phyloP scores from a whole-genome alignment of 164 flowering plant genomes.

The Vitis riparia region DNA sequence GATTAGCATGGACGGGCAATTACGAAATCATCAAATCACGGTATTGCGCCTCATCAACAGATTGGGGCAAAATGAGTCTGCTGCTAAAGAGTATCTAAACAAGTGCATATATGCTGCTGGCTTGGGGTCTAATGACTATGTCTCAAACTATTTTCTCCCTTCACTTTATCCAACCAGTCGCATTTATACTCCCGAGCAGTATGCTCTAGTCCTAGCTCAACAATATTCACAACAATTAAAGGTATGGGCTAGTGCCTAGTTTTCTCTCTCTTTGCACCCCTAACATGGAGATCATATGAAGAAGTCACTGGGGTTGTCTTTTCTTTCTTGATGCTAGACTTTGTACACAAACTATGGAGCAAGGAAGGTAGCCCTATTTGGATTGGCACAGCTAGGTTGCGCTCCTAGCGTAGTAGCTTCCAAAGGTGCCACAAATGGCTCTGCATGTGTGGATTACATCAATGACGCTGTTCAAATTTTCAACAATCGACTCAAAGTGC shows the following conservation, averaged over 20 bases:
- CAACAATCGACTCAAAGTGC: slow-evolving; percentile 14
- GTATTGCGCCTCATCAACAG: not conserved
- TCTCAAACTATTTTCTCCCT: slow-evolving; percentile 25
- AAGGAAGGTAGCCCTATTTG: too few species aligned
- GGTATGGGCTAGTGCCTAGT: slow-evolving; percentile 5
- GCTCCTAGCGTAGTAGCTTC: too few species aligned
- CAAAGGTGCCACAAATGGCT: not conserved
- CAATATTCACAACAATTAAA: slow-evolving; percentile 16
- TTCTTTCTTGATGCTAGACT: too few species aligned
- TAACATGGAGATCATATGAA: too few species aligned
- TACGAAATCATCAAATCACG: slow-evolving; percentile 10
- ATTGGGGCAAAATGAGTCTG: slow-evolving; percentile 1
- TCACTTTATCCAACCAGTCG: slow-evolving; percentile 9
- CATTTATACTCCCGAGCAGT: slow-evolving; percentile 16
- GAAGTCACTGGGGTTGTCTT: too few species aligned
- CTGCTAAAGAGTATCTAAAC: slow-evolving; percentile 5
- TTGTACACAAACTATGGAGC: too few species aligned
- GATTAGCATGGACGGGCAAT: slow-evolving; percentile 5
- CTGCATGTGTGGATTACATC: not conserved
- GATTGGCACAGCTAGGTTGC: too few species aligned
- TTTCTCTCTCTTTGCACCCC: too few species aligned
- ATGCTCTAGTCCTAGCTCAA: slow-evolving; percentile 13
- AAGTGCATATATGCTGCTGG: slow-evolving; percentile 22
- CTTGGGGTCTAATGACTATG: slow-evolving; percentile 24
- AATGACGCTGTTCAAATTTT: slow-evolving; percentile 13